Evolutionary conservation across 257 asterid genomes (phyloP).

Genomic region (Thymus quinquecostatus): DNA sequence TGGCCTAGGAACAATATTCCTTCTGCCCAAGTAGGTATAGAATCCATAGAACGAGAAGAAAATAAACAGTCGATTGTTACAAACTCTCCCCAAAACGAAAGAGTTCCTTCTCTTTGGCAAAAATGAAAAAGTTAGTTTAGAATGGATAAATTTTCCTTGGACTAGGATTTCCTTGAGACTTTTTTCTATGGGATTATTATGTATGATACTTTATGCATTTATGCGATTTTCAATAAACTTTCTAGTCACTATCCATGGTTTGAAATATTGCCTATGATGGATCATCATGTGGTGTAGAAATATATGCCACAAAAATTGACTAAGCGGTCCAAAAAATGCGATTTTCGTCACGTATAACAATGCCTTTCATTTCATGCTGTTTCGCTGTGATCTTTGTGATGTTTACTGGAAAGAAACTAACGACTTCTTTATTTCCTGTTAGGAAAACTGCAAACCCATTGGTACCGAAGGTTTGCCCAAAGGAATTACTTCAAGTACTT

Average conservation of each 20-base stretch:
- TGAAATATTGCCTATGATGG: constrained; percentile 33
- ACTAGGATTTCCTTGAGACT: not conserved
- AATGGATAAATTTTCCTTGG: not conserved
- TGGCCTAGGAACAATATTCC: not conserved
- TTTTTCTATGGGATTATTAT: too few species aligned
- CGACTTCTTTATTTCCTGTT: constrained; percentile 23
- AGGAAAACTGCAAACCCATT: constrained; percentile 61
- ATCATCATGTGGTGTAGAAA: too few species aligned
- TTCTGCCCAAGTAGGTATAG: not conserved
- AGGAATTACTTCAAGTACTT: constrained; percentile 68
- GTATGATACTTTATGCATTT: too few species aligned
- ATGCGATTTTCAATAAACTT: too few species aligned
- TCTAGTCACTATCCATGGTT: constrained; percentile 3
- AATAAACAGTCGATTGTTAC: not conserved
- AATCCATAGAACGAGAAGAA: not conserved
- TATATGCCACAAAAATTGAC: too few species aligned
- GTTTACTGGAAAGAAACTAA: not conserved
- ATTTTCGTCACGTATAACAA: too few species aligned
- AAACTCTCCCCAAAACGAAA: too few species aligned
- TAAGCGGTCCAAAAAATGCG: constrained; percentile 39
- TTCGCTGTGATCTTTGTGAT: not conserved
- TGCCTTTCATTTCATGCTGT: constrained; percentile 5
- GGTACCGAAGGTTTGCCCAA: constrained; percentile 70
- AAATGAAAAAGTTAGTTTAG: not conserved
- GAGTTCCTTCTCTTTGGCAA: too few species aligned